Evolutionary conservation across 768 basidiomycete genomes (phyloP).

Genomic region (Pulveroboletus frians): DNA sequence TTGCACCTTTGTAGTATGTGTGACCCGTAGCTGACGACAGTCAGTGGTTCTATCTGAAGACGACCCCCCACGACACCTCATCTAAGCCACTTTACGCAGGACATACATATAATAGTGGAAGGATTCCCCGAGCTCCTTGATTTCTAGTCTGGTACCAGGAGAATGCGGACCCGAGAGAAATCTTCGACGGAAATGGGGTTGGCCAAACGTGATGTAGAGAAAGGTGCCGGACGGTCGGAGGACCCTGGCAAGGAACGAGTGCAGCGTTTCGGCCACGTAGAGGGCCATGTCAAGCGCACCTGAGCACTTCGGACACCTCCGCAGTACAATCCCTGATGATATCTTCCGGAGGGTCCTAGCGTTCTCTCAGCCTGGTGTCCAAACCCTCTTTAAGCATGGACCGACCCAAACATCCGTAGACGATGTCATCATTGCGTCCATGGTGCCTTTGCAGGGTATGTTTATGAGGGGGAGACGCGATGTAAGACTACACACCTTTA

Average conservation of each 20-base stretch:
- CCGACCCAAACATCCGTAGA: constrained; percentile 80
- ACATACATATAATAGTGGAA: constrained; percentile 85
- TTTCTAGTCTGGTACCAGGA: constrained; percentile 54
- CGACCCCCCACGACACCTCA: background rate
- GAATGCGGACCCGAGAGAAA: constrained; percentile 46
- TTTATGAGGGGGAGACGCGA: background rate
- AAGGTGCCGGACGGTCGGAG: constrained; percentile 59
- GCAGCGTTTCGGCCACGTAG: background rate
- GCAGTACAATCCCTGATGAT: constrained; percentile 65
- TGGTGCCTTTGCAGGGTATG: constrained; percentile 46
- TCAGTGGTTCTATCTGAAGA: background rate
- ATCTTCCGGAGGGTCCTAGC: constrained; percentile 68
- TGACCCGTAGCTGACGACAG: background rate
- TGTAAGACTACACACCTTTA: constrained; percentile 47
- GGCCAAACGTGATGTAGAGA: constrained; percentile 82
- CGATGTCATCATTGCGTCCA: constrained; percentile 86
- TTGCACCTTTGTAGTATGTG: constrained; percentile 6
- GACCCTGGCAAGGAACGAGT: constrained; percentile 39
- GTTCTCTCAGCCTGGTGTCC: background rate
- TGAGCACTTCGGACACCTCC: constrained; percentile 72
- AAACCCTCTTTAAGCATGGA: background rate
- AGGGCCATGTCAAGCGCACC: constrained; percentile 34
- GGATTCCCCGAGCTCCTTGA: constrained; percentile 67
- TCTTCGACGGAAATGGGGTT: constrained; percentile 78
- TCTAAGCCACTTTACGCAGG: constrained; percentile 36